Evolutionary conservation across 1,139 yeast genomes (phyloP), one percentile per base, ranked within the genome.

Genomic region (Geotrichum reessii): DNA sequence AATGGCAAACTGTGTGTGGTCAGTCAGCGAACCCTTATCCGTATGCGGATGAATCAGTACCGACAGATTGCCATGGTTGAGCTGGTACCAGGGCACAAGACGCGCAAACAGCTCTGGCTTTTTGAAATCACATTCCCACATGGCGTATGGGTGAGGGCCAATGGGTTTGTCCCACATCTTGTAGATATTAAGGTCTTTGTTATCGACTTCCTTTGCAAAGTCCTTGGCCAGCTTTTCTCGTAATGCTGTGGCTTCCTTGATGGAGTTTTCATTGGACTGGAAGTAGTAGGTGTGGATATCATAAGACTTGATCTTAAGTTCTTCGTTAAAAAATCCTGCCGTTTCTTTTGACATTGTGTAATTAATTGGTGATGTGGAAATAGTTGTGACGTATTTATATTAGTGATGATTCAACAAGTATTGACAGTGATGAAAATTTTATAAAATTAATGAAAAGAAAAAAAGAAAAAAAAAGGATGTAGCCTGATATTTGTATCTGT

Each of bases 211-310:
- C 11, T 67, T 58, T 6, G 76, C 74, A 65, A 82, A 82, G 53
- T 81, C 83, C 50, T 63, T 56, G 47, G 67, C 67, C 7, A 82
- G 74, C 58, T 74, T 71, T 24, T 75, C 78, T 57, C 82, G 73
- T 54, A 82, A 72, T 14, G 70, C 70, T 11, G 60, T 63, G 2
- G 83, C 82, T 44, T 69, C 73, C 40, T 71, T 61, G 22, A 72
- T 67, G 59, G 81, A 77, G 7, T 62, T 63, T 12, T 70, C 69
- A 60, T 71, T 73, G 56, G 72, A 74, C 51, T 76, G 73, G 65
- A 76, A 74, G 76, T 79, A 82, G 69, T 83, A 83, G 0, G 84
- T 79, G 69, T 82, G 86, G 64, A 81, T 73, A 67, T 82, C 85
- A 70, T 77, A 82, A n/a, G 62, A 56, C 49, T 57, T 56, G 59